These are phyloP conservation scores for Boletus huronensis DNA, from an alignment of 768 basidiomycete species.

Conservation along the genomic window DNA sequence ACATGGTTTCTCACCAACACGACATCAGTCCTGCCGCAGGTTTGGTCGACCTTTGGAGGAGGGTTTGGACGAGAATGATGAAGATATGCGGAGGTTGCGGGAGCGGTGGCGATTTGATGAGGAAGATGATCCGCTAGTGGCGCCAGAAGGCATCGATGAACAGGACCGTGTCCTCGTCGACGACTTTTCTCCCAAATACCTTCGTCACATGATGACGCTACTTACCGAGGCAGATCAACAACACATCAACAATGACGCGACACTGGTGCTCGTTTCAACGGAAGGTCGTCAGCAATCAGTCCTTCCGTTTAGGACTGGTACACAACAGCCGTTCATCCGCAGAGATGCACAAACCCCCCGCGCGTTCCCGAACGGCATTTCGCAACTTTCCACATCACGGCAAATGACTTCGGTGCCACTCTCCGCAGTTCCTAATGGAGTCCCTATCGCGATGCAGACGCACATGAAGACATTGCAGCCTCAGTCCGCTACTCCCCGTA, in stretches of 20 bases:
- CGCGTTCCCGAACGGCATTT: conserved; percentile 22
- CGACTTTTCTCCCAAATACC: conserved; percentile 61
- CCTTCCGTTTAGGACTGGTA: conserved; percentile 43
- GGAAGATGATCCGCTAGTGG: conserved; percentile 56
- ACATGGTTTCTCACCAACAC: conserved; percentile 19
- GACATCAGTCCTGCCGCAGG: conserved; percentile 3
- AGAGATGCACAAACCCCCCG: conserved; percentile 26
- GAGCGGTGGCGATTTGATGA: conserved; percentile 69
- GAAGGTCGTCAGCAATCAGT: conserved; percentile 53
- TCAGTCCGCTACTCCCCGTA: conserved; percentile 49
- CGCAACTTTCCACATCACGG: conserved; percentile 23
- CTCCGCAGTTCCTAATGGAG: conserved; percentile 37
- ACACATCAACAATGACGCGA: conserved; percentile 49
- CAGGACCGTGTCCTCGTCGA: conserved; percentile 67
- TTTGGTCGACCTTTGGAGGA: conserved; percentile 29
- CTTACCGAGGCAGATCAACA: conserved; percentile 53
- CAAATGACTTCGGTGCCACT: conserved; percentile 22
- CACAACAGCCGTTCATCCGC: conserved; percentile 29
- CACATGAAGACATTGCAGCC: conserved; percentile 61
- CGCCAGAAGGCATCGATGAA: conserved; percentile 61
- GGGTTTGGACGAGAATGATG: conserved; percentile 27
- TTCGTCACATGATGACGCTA: conserved; percentile 54
- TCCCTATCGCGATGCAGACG: conserved; percentile 56
- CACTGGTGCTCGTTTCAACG: conserved; percentile 38
- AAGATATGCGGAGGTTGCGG: conserved; percentile 42